Evolutionary conservation across 306 rosid genomes (phyloP), one percentile per base, ranked within the genome.

Genomic region (Cucurbita pepo): DNA sequence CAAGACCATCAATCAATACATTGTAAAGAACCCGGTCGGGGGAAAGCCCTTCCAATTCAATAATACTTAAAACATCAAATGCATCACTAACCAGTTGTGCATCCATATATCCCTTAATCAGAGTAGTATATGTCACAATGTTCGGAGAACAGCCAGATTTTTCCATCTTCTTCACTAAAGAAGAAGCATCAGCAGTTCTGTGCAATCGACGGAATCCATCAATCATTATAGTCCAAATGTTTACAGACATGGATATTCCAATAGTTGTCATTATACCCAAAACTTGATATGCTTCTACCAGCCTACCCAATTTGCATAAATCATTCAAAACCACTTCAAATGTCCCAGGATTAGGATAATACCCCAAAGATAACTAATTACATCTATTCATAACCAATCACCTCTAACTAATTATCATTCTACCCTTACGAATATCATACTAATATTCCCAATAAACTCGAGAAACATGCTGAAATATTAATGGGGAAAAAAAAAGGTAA

Each of bases 81-180:
- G 89, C 96, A 63, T 71, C 81, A 36, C 21, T 21, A 60, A 84
- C 75, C 88, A 65, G 72, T 14, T 73, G 66, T 45, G 89, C 74
- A 75, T 85, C 75, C 79, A 87, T 72, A 60, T 79, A 78, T 63
- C 87, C 90, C 82, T 84, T 89, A 53, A 89, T 41, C 77, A 89
- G 80, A n/a, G 74, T 52, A 4, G 96, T 89, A 84, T 84, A 87
- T 0, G 92, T 87, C 22, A 87, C 88, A 76, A 84, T 75, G 66
- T 52, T 85, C 1, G 86, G 88, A 73, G 81, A 80, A 57, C 72
- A 75, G 37, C 81, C 86, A 6, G 64, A 74, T 61, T 30, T 76
- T 74, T 41, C 58, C 96, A 89, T 87, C 73, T 78, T 83, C 56
- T 55, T 57, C 56, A 85, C 63, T 43, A 85, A 75, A 44, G 63